Evolutionary conservation across 2,329 filamentous ascomycete species (phyloP), one percentile per base, ranked within the genome.

Genomic region (Cladosporium sp.): DNA sequence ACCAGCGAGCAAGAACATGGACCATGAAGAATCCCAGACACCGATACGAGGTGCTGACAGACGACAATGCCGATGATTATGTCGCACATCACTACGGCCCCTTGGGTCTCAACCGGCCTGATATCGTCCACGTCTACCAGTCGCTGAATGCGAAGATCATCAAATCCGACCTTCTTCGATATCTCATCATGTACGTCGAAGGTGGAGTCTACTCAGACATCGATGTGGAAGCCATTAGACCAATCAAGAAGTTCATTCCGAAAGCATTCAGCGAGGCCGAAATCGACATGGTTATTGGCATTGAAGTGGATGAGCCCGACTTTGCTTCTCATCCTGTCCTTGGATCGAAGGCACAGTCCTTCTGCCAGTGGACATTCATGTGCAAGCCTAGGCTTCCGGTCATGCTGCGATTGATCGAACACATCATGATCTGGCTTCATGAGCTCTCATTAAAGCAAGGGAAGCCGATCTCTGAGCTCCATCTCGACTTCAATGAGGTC

Each of bases 281-380:
- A n/a, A 83, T 91, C 59, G 87, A 90, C 70, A 86, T 91, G 82
- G 86, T 91, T 26, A 85, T 91, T 32, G 88, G 89, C n/a, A 81
- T 91, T 1, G 89, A 92, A 74, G 88, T 91, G 66, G 89, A 91
- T 72, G 85, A 91, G 76, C 89, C 89, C 0, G 83, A 86, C 10
- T 91, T 87, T 77, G 80, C 78, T n/a, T 78, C 86, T 61, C 89
- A 91, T 73, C 83, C 86, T 1, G 87, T 91, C 36, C 80, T 91
- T 0, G 89, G 89, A 15, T 83, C 83, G 60, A 91, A 91, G 77
- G 90, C 86, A 47, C 81, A 83, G 70, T 91, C 88, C 0, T 91
- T 92, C 75, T 91, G 89, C 75, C 89, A 91, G 73, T 92, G 89
- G 89, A 91, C 89, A 0, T 90, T 91, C 72, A 88, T 90, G 80